Percentiles rank a stretch among this genome's conserved stretches.
Conservation (phyloP, 2,329 filamentous ascomycete species). For the Periconia sp. region DNA sequence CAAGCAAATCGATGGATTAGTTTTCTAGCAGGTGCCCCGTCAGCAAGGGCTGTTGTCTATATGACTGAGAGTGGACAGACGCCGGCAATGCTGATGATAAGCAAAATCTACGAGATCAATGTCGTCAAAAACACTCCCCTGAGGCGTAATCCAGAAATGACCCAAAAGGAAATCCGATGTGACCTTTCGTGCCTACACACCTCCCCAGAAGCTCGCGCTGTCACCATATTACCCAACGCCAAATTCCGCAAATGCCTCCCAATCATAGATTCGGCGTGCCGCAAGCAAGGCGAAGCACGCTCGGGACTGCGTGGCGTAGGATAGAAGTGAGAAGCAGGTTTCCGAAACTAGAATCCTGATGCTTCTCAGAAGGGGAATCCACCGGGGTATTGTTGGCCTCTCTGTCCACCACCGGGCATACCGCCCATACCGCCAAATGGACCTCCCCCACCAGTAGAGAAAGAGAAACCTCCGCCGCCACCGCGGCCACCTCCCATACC, state of each 20-base stretch:
- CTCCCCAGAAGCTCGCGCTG: conserved; percentile 18
- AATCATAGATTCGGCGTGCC: conserved; percentile 6
- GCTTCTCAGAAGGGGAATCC: conserved; percentile 32
- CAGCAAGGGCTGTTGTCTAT: not conserved
- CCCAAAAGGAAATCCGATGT: not conserved
- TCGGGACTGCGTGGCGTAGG: not conserved
- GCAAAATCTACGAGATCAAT: conserved; percentile 7
- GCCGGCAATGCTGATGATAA: conserved; percentile 23
- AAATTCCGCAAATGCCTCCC: conserved; percentile 6
- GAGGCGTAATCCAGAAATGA: not conserved
- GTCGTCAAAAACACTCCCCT: conserved; percentile 10
- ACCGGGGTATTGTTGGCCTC: conserved; percentile 34
- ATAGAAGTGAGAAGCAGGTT: not conserved
- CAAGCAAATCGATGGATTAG: not conserved
- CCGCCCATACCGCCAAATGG: conserved; percentile 38
- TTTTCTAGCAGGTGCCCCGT: not conserved
- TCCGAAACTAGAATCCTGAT: not conserved
- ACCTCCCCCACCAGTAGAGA: conserved; percentile 49
- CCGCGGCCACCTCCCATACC: conserved; percentile 47
- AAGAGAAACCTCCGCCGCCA: conserved; percentile 54
- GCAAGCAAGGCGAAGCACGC: not conserved
- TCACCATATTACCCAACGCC: conserved; percentile 29
- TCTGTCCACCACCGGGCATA: conserved; percentile 22
- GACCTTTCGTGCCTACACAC: not conserved
- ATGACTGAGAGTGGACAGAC: conserved; percentile 5